Percentiles rank a stretch among this genome's conserved stretches.
Conservation (phyloP, 1,284 basidiomycete genomes). For the Malassezia restricta region DNA sequence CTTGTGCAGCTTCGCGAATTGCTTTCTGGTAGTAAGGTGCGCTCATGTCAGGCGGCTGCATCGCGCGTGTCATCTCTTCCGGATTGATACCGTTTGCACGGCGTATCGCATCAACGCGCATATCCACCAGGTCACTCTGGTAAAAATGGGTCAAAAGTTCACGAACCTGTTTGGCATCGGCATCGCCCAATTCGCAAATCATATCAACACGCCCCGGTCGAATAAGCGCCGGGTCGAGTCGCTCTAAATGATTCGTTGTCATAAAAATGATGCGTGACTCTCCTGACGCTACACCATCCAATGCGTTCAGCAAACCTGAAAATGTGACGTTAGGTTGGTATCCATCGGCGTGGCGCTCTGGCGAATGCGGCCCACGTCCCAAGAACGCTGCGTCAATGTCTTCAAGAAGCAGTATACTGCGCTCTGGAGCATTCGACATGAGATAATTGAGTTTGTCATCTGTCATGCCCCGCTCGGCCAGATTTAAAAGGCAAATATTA, state of each 20-base stretch:
- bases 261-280: conserved; percentile 89
- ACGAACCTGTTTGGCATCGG: conserved; percentile 66
- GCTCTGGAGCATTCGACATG: conserved; percentile 80
- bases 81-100: conserved; percentile 10
- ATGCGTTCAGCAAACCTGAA: conserved; percentile 88
- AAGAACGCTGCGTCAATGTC: conserved; percentile 96
- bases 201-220: conserved; percentile 88
- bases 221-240: conserved; percentile 71
- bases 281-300: conserved; percentile 92
- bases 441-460: conserved; percentile 95
- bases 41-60: background rate
- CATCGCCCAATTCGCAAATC: conserved; percentile 72
- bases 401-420: conserved; percentile 84
- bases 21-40: conserved; percentile 11
- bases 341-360: conserved; percentile 26
- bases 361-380: conserved; percentile 19
- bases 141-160: conserved; percentile 79
- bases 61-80: background rate
- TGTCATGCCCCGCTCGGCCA: conserved; percentile 87
- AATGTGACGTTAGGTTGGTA: conserved; percentile 66
- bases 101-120: conserved; percentile 5
- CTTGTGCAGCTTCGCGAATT: background rate
- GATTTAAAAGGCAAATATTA: conserved; percentile 90
- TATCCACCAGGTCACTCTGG: conserved; percentile 15
- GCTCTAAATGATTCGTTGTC: conserved; percentile 83